Base-by-base conservation (phyloP, 331 rosid species). In the Quercus lobata region DNA sequence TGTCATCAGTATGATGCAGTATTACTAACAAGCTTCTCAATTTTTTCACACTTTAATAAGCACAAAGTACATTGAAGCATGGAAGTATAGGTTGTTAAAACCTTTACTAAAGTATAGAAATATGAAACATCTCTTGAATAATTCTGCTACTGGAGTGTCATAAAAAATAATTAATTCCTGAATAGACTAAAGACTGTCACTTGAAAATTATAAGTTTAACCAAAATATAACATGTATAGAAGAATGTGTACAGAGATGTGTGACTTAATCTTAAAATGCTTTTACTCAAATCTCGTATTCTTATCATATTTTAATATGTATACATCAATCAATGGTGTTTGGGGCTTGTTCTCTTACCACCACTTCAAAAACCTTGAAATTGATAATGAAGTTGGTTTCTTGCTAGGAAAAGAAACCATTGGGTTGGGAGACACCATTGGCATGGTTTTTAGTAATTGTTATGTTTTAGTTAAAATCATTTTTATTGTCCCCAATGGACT, bases 21-120 rank as follows among this genome's bases (percentile, higher is more conserved):
- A 22, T 65, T 16, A 81, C 76, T 60, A 44, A 75, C 21, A 77
- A 63, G 57, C 80, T 52, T 76, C 69, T 81, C 75, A 79, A 83
- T 79, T 63, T 63, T 83, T 62, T 75, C 73, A 57, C 66, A 73
- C 44, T 17, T 9, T 73, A 73, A 72, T 55, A 68, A 69, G 19
- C 52, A 11, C 37, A 80, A 75, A 79, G 72, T 37, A 63, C 54
- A 62, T 60, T 37, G 62, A 83, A n/a, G 83, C 66, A 49, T 76
- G 73, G 27, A 57, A 58, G 73, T 58, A 56, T 83, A 76, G 53
- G 27, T 34, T 34, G 22, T 68, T 32, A 35, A 34, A 34, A 35
- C 72, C 37, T 8, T 56, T 54, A 58, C 54, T 52, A 79, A 83
- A 79, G 71, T 70, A 34, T 32, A 82, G 76, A 46, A 73, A 72